Evolutionary conservation across 1,284 basidiomycete genomes (phyloP), one percentile per base, ranked within the genome.

Genomic region (Pholiota adiposa): DNA sequence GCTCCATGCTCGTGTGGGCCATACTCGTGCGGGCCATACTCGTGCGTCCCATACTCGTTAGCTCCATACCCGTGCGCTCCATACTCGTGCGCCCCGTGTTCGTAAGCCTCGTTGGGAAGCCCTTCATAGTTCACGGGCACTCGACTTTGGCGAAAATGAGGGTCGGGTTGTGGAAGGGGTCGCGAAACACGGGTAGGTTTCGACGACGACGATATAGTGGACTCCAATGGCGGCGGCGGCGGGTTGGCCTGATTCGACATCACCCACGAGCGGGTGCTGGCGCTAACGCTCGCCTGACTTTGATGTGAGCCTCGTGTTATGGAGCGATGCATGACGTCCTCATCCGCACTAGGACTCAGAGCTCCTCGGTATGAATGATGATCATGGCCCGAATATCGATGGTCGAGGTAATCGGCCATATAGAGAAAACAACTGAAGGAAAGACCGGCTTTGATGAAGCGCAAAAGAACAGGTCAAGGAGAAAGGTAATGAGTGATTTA

Each of bases 251-350:
- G 72, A 43, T 70, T 72, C 9, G 67, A 65, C 29, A 71, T 59
- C 3, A 75, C 73, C 75, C 75, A 77, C 14, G 74, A 75, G 41
- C 66, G 64, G 12, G 74, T 75, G 56, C 72, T 74, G 3, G 70
- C 58, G 50, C 61, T 65, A 48, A 59, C 58, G 46, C 68, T 72
- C 23, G 67, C 61, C 58, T 72, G 72, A 58, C 73, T 74, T 50
- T 72, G 71, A 61, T 73, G 71, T 4, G 73, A 75, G 48, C 68
- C 70, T 59, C 69, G 65, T 50, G 73, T 71, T 43, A 65, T 61
- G 8, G 72, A 68, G 46, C 70, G 66, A 31, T 62, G 60, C 55
- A 72, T 65, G 43, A 57, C 65, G 53, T 64, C 52, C 7, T 63
- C 62, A 29, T 65, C 64, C 57, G 58, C 63, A 43, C 38, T 27